These are phyloP conservation scores for Chrysopogon serrulatus DNA, from an alignment of 176 grass and related monocot genomes.

Conservation along the genomic window DNA sequence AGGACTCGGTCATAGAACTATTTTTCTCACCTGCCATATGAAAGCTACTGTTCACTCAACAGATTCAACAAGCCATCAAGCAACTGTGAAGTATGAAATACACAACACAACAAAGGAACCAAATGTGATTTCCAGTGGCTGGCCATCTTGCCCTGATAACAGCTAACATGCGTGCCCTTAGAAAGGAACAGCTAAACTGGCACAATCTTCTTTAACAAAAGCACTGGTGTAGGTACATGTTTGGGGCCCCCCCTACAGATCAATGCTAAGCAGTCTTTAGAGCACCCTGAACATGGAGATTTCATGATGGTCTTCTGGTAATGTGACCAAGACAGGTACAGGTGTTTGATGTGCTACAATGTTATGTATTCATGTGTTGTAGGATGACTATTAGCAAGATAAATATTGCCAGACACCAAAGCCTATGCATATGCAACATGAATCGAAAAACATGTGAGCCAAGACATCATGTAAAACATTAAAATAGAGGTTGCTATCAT, in stretches of 20 bases:
- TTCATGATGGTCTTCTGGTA: not conserved
- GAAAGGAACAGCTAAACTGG: not conserved
- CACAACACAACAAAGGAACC: not conserved
- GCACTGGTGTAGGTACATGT: not conserved
- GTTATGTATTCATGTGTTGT: not conserved
- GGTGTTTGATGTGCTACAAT: conserved; percentile 2
- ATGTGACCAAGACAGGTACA: not conserved
- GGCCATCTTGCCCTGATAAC: not conserved
- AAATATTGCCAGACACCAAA: not conserved
- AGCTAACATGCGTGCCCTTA: not conserved
- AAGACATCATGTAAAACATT: not conserved
- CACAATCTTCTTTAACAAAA: conserved; percentile 25
- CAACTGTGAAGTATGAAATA: not conserved
- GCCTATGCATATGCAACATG: not conserved
- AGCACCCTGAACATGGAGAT: not conserved
- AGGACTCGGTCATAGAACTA: not conserved
- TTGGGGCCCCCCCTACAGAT: not conserved
- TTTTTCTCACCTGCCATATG: not conserved
- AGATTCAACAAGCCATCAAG: conserved; percentile 8
- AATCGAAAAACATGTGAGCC: not conserved
- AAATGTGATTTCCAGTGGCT: not conserved
- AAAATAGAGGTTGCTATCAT: not conserved
- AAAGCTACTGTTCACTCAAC: conserved; percentile 1
- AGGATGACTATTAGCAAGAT: not conserved
- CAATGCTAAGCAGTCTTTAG: conserved; percentile 1